Evolutionary conservation across 805 yeast genomes (phyloP), one percentile per base, ranked within the genome.

Genomic region (Starmerella scarabaei): DNA sequence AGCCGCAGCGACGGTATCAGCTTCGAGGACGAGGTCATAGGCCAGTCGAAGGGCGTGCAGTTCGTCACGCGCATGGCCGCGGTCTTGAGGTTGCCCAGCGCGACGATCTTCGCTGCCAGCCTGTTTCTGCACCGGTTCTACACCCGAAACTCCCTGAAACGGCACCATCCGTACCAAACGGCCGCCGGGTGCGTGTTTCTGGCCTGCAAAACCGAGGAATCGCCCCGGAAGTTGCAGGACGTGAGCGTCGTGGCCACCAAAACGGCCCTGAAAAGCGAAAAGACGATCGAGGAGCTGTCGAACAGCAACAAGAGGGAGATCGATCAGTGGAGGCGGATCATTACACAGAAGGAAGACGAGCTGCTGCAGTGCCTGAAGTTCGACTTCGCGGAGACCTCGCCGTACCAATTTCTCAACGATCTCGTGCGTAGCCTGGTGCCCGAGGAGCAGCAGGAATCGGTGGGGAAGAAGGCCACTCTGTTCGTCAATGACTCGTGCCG

Each of bases 181-280:
- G 75, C 67, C 0, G 73, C 72, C 1, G 64, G 74, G 2, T 55
- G 69, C 23, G 47, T 73, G 15, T 72, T 72, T 47, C 55, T 72
- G 20, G 75, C 75, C 3, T 62, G 72, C 39, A 72, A 72, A 44
- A 64, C 71, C 6, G 75, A 72, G 38, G 78, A 72, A 41, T 62
- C 72, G 23, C 62, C 67, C 26, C 59, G 77, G 21, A 54, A 65
- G 29, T 53, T 72, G 21, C 54, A 65, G 30, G 75, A 72, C 38
- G 62, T 73, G 4, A 72, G 70, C 17, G 60, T 63, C n/a, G 62
- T 64, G 4, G 67, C 73, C 48, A 69, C 73, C 4, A 60, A 61
- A 35, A 61, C 65, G 4, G 74, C 76, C 0, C 63, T 63, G 17
- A 67, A 67, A 43, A 55, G 63, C 35, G 60, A 60, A 14, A 55